Evolutionary conservation across 202 grass and related monocot genomes (phyloP).

Genomic region (Zoysia matrella): DNA sequence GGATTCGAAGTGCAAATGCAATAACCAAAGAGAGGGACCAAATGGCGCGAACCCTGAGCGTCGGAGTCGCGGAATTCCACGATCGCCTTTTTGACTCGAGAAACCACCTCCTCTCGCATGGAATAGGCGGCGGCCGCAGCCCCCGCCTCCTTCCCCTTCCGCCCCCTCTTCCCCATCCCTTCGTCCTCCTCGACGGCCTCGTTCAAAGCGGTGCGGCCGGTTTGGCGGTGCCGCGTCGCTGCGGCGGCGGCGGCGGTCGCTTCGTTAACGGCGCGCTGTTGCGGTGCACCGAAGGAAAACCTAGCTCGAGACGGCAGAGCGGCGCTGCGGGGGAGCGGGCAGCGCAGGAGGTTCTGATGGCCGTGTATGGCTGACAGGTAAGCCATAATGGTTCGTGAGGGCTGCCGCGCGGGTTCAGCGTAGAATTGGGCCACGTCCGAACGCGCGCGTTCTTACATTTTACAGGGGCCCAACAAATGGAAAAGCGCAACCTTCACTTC

Average conservation of each 20-base stretch:
- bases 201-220: neutral
- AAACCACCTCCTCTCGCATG: too few relatives aligned
- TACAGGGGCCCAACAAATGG: too few relatives aligned
- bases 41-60: slow-evolving; percentile 55
- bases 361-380: slow-evolving; percentile 8
- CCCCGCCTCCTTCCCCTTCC: slow-evolving; percentile 31
- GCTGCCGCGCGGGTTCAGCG: neutral
- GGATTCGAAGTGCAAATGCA: slow-evolving; percentile 5
- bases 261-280: neutral
- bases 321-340: slow-evolving; percentile 3
- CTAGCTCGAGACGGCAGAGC: slow-evolving; percentile 42
- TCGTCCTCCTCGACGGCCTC: slow-evolving; percentile 1
- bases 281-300: slow-evolving; percentile 42
- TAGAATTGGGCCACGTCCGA: too few relatives aligned
- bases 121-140: neutral
- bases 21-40: neutral
- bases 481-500: too few relatives aligned
- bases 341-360: neutral
- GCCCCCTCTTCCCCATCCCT: slow-evolving; percentile 58
- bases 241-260: slow-evolving; percentile 29
- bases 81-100: slow-evolving; percentile 10
- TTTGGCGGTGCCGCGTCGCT: neutral
- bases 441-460: too few relatives aligned
- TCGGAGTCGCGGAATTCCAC: slow-evolving; percentile 73
- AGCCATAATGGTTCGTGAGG: slow-evolving; percentile 14